Base-by-base conservation (phyloP, 2,329 filamentous ascomycete genomes). In the Colletotrichum godetiae region DNA sequence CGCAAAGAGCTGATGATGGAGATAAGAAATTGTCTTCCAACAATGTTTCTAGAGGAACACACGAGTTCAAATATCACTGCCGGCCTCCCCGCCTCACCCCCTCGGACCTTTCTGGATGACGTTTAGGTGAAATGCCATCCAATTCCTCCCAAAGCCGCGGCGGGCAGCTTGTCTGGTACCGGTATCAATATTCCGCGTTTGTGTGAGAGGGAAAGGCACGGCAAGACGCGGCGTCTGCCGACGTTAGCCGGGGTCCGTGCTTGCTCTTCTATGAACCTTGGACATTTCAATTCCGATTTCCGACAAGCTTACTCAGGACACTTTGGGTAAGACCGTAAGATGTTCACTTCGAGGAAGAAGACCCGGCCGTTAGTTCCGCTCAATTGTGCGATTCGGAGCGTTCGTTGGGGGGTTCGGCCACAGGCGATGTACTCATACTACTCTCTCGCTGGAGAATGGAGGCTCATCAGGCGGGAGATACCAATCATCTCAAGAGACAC, bases 211-310 rank as follows among this genome's bases (percentile, higher is more conserved):
- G 67, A 61, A 56, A 70, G 55, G 64, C 55, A 60, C 60, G 70
- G 52, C 55, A 53, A 52, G 46, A 74, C 65, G 69, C 73, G 73
- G 61, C 53, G 65, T 46, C 73, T 75, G 73, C 73, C 73, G 73
- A 75, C 24, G 67, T 56, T 75, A 75, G 70, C 73, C 73, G 73
- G 70, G 52, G 53, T 29, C 13, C 56, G 56, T 31, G 52, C 22
- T 31, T 42, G 37, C 37, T 29, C 42, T 31, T 31, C 31, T 33
- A 15, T 12, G 63, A 22, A n/a, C 27, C 22, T 13, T 69, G 59
- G 66, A 60, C 59, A 46, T 64, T 15, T 22, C 53, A 72, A 72
- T 72, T 72, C 66, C 70, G 66, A 68, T 68, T 62, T 72, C 55
- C 65, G 64, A 31, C 52, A 5, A 13, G 52, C 49, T 56, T 22